A percentile compares a stretch with the other conserved stretches of the same genome.
These are phyloP conservation scores for Phaeophleospora eucalypticola DNA, from an alignment of 2,329 filamentous ascomycete species.

Conservation along the genomic window DNA sequence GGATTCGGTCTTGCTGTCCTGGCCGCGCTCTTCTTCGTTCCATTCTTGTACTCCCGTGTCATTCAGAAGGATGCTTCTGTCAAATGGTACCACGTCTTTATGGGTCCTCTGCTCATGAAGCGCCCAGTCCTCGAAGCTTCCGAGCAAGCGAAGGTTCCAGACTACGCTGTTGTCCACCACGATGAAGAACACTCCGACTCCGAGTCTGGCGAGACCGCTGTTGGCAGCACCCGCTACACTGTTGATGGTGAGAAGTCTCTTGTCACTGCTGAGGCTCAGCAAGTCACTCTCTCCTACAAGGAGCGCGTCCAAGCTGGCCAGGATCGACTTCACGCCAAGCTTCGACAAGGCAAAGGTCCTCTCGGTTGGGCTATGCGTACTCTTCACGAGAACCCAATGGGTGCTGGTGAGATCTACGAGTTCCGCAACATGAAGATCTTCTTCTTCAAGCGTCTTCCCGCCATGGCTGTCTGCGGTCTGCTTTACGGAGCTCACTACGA, in stretches of 20 bases:
- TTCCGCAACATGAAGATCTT: slow-evolving; percentile 62
- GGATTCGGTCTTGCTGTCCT: slow-evolving; percentile 37
- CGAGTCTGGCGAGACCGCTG: slow-evolving; percentile 34
- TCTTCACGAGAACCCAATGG: slow-evolving; percentile 69
- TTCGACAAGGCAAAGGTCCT: slow-evolving; percentile 60
- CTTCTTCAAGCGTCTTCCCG: slow-evolving; percentile 60
- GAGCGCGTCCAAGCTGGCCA: slow-evolving; percentile 56
- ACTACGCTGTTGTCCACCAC: slow-evolving; percentile 74
- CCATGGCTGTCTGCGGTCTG: slow-evolving; percentile 57
- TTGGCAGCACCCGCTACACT: slow-evolving; percentile 36
- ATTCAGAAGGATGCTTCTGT: slow-evolving; percentile 32
- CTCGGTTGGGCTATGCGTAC: slow-evolving; percentile 81
- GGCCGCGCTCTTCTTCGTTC: slow-evolving; percentile 39
- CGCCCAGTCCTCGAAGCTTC: slow-evolving; percentile 54
- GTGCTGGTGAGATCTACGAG: slow-evolving; percentile 70
- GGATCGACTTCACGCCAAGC: slow-evolving; percentile 57
- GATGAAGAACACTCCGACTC: slow-evolving; percentile 46
- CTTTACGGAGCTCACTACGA: slow-evolving; percentile 79
- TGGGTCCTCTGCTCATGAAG: slow-evolving; percentile 39
- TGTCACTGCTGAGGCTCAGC: slow-evolving; percentile 25
- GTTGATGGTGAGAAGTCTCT: slow-evolving; percentile 43
- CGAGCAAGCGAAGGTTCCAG: slow-evolving; percentile 58
- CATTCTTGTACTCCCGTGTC: slow-evolving; percentile 31
- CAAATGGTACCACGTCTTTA: slow-evolving; percentile 31
- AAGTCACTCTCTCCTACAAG: slow-evolving; percentile 48